Evolutionary conservation across 768 basidiomycete species (phyloP), one percentile per base, ranked within the genome.

Genomic region (Boletus sp.): DNA sequence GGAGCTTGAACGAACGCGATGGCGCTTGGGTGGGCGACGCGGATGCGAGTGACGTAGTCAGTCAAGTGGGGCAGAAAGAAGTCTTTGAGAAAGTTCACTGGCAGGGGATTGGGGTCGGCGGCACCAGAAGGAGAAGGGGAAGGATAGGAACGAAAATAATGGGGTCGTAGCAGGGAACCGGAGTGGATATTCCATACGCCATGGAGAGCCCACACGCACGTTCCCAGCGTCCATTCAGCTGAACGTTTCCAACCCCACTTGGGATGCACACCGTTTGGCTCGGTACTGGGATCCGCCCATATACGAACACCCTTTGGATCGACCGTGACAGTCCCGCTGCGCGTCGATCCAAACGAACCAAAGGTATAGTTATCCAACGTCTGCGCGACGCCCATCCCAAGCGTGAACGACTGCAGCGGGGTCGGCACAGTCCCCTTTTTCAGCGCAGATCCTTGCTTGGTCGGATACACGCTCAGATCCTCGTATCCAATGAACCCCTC

Each of bases 1-100:
- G 95, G 91, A 0, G 93, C 90, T 55, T 95, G 91, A 43, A 96
- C 76, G 65, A 98, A 96, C n/a, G 86, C 75, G 59, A 98, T 94
- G 8, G 89, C 85, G 49, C 87, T 83, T 1, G 88, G 87, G 64
- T 98, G 93, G 6, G 82, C 68, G 5, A 70, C 47, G 1, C 92
- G 81, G 38, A 94, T 83, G 15, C 84, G 77, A 2, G 64, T 58
- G 1, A 81, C 71, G 57, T 81, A 93, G 8, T 69, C 71, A 25
- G 75, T 68, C 72, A 82, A 85, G 64, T 92, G 89, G 1, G 87
- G 81, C 34, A 79, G 78, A 85, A 93, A 93, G 67, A 87, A 95
- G 61, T 94, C 87, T 3, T 74, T 64, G 48, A 90, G 80, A 65
- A 92, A 96, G 40, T 84, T 79, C 40, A 86, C 83, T 33, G 75